A percentile compares a stretch with the other conserved stretches of the same genome.
Conservation (phyloP, 805 yeast species). For the Millerozyma miso region DNA sequence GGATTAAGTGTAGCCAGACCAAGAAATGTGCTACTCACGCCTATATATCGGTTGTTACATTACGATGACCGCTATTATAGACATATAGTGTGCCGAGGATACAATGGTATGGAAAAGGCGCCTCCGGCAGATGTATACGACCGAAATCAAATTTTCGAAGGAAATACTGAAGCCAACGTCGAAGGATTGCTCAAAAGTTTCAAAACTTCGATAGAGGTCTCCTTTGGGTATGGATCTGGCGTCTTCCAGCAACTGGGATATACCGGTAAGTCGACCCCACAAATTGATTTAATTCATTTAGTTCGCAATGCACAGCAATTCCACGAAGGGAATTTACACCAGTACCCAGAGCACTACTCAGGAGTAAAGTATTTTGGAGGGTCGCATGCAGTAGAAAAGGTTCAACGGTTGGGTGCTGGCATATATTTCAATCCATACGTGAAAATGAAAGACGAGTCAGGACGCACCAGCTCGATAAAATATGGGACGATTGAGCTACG, state of each 20-base stretch:
- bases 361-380: slow-evolving; percentile 53
- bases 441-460: slow-evolving; percentile 32
- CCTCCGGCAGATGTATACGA: slow-evolving; percentile 52
- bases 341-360: slow-evolving; percentile 76
- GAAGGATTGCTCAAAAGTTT: slow-evolving; percentile 51
- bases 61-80: slow-evolving; percentile 17
- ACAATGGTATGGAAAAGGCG: slow-evolving; percentile 18
- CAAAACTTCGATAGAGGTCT: slow-evolving; percentile 67
- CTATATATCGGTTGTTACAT: not conserved
- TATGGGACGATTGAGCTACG: slow-evolving; percentile 80
- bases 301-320: slow-evolving; percentile 72
- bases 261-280: slow-evolving; percentile 34
- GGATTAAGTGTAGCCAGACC: not conserved
- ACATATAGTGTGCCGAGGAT: slow-evolving; percentile 23
- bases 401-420: slow-evolving; percentile 79
- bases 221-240: slow-evolving; percentile 95
- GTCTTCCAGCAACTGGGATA: slow-evolving; percentile 69
- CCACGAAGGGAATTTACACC: slow-evolving; percentile 68
- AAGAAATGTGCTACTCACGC: not conserved
- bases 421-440: slow-evolving; percentile 92
- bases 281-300: slow-evolving; percentile 80
- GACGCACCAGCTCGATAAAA: slow-evolving; percentile 48
- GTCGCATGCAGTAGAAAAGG: slow-evolving; percentile 40
- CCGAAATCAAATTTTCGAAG: slow-evolving; percentile 50
- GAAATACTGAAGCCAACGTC: slow-evolving; percentile 40